These are phyloP conservation scores for Aspergillus spinulosporus DNA, from an alignment of 2,329 filamentous ascomycete genomes.

Conservation along the genomic window DNA sequence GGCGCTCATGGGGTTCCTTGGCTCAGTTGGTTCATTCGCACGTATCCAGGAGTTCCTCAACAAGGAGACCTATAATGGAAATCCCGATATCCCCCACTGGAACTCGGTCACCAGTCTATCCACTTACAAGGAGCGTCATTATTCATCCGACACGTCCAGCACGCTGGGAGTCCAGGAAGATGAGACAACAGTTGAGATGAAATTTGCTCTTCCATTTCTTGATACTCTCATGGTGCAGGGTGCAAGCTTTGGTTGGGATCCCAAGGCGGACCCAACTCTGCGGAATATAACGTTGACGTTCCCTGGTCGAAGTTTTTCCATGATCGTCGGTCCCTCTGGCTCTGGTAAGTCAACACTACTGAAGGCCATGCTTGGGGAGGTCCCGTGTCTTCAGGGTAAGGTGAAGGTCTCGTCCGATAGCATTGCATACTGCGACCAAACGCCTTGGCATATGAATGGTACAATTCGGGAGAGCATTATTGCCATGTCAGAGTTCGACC, in stretches of 20 bases:
- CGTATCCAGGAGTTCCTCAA: slow-evolving; percentile 50
- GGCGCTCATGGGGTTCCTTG: slow-evolving; percentile 47
- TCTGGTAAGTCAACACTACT: slow-evolving; percentile 56
- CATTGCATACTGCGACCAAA: slow-evolving; percentile 46
- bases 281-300: slow-evolving; percentile 45
- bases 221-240: too few relatives aligned
- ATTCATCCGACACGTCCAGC: too few relatives aligned
- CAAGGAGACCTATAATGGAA: slow-evolving; percentile 22
- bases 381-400: slow-evolving; percentile 36
- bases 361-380: slow-evolving; percentile 49
- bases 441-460: slow-evolving; percentile 44
- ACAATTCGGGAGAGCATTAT: slow-evolving; percentile 44
- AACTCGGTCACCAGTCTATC: slow-evolving; percentile 10
- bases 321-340: slow-evolving; percentile 54
- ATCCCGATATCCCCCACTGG: slow-evolving; percentile 21
- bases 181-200: too few relatives aligned
- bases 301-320: slow-evolving; percentile 47
- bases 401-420: slow-evolving; percentile 33
- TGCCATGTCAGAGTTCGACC: slow-evolving; percentile 39
- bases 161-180: too few relatives aligned
- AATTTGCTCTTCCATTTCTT: too few relatives aligned
- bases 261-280: slow-evolving; percentile 42
- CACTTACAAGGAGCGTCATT: too few relatives aligned
- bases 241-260: slow-evolving; percentile 49
- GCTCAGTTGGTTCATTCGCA: slow-evolving; percentile 48